Base-by-base conservation (phyloP, 495 filamentous ascomycete genomes). In the Daldinia bambusicola region DNA sequence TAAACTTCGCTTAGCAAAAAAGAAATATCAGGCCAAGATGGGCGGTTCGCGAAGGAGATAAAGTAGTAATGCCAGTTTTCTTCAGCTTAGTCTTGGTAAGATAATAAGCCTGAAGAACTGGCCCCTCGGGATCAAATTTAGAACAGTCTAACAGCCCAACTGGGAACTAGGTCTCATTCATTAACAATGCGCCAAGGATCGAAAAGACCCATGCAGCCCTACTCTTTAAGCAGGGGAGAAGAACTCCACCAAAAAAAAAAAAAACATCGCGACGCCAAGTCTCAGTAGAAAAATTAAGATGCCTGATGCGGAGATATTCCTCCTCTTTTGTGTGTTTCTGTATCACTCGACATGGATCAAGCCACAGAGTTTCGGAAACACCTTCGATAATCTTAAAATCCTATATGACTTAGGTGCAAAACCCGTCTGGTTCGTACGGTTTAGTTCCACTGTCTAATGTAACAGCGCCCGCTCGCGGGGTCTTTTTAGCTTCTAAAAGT, bases 1-100 rank as follows among this genome's bases (percentile, higher is more conserved):
- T 6, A 4, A 0, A 16, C 2, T 5, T 45, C 41, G 41, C n/a
- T 45, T 18, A 45, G 41, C 41, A 20, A 26, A 48, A 16, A 7
- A 48, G 43, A 3, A 48, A 48, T 20, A 22, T 12, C 16, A 48
- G 22, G 20, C 43, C 10, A 52, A 53, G 16, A 53, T 14, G n/a
- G 31, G 26, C 50, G 2, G 22, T 32, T 32, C 26, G 50, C 31
- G 50, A 26, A 26, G 50, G 26, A 26, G 26, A 26, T 26, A 26
- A 3, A 26, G 26, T 26, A 1, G 3, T 26, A 26, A 26, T 53
- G 13, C 22, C 34, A 10, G 6, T 52, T 52, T 48, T 48, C 43
- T 48, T 48, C 43, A 48, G 43, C 20, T 60, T 37, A 55, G 60
- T 30, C 67, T 70, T 70, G 67, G 67, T 55, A 20, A 20, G 6